Percentiles rank a stretch among this genome's conserved stretches.
Conservation (phyloP, 1,139 yeast genomes). For the Tardiomyces depauwii region DNA sequence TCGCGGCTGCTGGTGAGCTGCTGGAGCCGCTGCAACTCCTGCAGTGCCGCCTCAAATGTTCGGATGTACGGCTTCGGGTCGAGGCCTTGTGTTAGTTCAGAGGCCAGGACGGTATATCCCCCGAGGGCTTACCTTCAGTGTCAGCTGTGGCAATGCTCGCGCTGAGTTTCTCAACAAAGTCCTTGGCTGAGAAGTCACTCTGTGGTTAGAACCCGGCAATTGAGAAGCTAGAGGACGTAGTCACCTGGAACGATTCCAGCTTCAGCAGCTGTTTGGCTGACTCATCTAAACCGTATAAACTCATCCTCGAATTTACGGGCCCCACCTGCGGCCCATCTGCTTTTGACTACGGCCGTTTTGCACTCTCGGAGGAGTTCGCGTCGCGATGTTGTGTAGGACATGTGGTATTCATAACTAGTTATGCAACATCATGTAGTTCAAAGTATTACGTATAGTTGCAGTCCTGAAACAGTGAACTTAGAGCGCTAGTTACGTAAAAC, state of each 20-base stretch:
- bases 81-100: slow-evolving; percentile 17
- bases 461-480: too few relatives aligned
- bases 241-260: slow-evolving; percentile 54
- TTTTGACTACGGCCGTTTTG: not conserved
- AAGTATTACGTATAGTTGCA: too few relatives aligned
- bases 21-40: slow-evolving; percentile 52
- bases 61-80: slow-evolving; percentile 95
- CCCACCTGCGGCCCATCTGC: not conserved
- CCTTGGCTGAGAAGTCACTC: slow-evolving; percentile 61
- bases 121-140: not conserved
- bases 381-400: too few relatives aligned
- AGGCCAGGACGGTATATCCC: slow-evolving; percentile 25
- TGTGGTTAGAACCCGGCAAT: slow-evolving; percentile 5
- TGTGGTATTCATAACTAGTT: too few relatives aligned
- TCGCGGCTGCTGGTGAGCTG: slow-evolving; percentile 43
- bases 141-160: slow-evolving; percentile 45
- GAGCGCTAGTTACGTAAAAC: too few relatives aligned
- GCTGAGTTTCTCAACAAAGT: slow-evolving; percentile 74
- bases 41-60: slow-evolving; percentile 78
- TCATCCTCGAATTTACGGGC: slow-evolving; percentile 9
- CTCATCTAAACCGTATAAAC: slow-evolving; percentile 54
- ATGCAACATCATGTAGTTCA: too few relatives aligned
- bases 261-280: slow-evolving; percentile 55
- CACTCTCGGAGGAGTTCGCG: too few relatives aligned
- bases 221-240: slow-evolving; percentile 5